Evolutionary conservation across 371 early-diverging fungal species (phyloP), one percentile per base, ranked within the genome.

Genomic region (Blyttiomyces sp.): DNA sequence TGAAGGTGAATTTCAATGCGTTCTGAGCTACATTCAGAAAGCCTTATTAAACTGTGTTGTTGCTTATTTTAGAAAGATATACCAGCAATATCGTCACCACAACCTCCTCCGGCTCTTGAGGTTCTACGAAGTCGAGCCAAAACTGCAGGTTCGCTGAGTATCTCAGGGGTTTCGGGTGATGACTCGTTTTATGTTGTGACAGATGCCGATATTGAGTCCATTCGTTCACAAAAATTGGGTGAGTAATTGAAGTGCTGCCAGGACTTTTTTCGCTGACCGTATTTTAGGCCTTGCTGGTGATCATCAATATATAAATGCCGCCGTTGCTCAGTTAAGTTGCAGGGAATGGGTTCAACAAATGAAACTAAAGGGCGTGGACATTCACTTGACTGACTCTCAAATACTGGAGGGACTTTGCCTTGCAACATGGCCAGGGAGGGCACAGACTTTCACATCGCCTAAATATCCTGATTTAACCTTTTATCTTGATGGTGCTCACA

Each of bases 401-500:
- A 43, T 73, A 23, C 24, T n/a, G 1, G 66, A 69, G 4, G 95
- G 94, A 0, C 71, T 95, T 17, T 61, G 64, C 16, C 36, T 46
- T 7, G 88, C 92, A 0, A 66, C 64, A 13, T 97, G 95, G 95
- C 92, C 95, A 0, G 98, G 98, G 2, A 86, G 98, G 57, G 86
- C 88, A 16, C 94, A 97, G 64, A 68, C 71, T 17, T 66, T 83
- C 24, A 56, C 61, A 21, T 57, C 79, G 16, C 56, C 66, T 4
- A 60, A 80, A 3, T 63, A 54, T 45, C 77, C 74, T 28, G 54
- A 77, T 11, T 64, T 85, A 0, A 79, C 66, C 2, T 95, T 89
- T 87, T 88, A 79, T 68, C 71, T 94, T 42, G 98, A 97, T 70
- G 98, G 98, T 21, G 98, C 98, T 0, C 98, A 97, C 65, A 97